Evolutionary conservation across 2,329 filamentous ascomycete species (phyloP).

Genomic region (Colletotrichum sp.): DNA sequence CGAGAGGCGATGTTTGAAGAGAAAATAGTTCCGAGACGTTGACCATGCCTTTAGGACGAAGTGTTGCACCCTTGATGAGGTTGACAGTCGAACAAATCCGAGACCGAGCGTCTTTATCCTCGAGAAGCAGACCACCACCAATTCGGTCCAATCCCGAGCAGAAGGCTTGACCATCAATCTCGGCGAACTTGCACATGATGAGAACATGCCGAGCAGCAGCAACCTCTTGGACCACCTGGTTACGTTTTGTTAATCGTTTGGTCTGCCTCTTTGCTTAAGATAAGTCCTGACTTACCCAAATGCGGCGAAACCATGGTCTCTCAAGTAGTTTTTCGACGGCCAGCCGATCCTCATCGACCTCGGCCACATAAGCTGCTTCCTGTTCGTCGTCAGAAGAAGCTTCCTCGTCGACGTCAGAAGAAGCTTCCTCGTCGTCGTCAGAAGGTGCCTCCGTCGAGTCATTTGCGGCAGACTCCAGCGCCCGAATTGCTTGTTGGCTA

Average conservation of each 20-base stretch:
- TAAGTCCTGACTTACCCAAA: neutral
- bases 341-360: neutral
- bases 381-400: too few species aligned
- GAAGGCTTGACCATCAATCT: neutral
- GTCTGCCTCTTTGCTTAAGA: accelerated
- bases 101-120: accelerated
- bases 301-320: neutral
- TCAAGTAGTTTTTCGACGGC: neutral
- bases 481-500: neutral
- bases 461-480: neutral
- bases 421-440: too few species aligned
- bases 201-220: neutral
- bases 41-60: accelerated
- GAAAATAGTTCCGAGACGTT: accelerated
- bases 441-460: too few species aligned
- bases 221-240: neutral
- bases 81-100: neutral
- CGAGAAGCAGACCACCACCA: accelerated
- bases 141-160: neutral
- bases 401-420: too few species aligned
- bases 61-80: accelerated
- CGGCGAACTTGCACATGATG: neutral
- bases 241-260: accelerated
- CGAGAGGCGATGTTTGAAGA: accelerated
- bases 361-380: too few species aligned